Evolutionary conservation across 2,329 filamentous ascomycete genomes (phyloP).

Genomic region (Penicillium corylophilum): DNA sequence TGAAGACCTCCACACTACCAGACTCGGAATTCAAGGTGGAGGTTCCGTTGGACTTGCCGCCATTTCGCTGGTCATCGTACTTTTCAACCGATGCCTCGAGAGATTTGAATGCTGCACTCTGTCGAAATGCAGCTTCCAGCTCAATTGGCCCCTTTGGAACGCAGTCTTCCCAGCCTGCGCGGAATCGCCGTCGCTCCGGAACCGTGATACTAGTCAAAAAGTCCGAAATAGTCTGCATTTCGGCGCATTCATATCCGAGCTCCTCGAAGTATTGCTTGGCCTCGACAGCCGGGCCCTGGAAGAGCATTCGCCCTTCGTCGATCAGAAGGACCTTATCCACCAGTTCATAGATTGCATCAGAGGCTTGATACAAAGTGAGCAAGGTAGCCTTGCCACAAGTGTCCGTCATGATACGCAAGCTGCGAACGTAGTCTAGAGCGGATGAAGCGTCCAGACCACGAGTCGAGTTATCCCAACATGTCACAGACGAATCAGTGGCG

Average conservation of each 20-base stretch:
- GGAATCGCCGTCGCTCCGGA: slow-evolving; percentile 63
- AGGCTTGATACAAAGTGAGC: slow-evolving; percentile 67
- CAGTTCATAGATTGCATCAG: slow-evolving; percentile 63
- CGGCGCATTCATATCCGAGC: slow-evolving; percentile 58
- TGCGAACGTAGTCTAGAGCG: slow-evolving; percentile 69
- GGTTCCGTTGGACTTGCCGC: slow-evolving; percentile 44
- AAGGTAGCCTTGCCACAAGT: slow-evolving; percentile 65
- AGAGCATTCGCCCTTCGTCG: slow-evolving; percentile 65
- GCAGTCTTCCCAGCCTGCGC: slow-evolving; percentile 59
- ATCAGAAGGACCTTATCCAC: slow-evolving; percentile 76
- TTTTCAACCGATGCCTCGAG: slow-evolving; percentile 59
- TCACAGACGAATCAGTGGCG: slow-evolving; percentile 66
- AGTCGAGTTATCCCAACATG: slow-evolving; percentile 74
- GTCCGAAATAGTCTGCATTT: slow-evolving; percentile 66
- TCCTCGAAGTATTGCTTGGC: slow-evolving; percentile 63
- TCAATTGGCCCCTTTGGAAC: slow-evolving; percentile 66
- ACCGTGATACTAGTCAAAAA: slow-evolving; percentile 72
- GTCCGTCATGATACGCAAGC: slow-evolving; percentile 67
- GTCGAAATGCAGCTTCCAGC: slow-evolving; percentile 64
- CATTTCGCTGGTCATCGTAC: slow-evolving; percentile 49
- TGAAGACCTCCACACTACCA: slow-evolving; percentile 49
- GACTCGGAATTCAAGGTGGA: slow-evolving; percentile 42
- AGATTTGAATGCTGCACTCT: slow-evolving; percentile 57
- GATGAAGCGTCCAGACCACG: slow-evolving; percentile 71
- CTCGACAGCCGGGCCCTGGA: slow-evolving; percentile 56